A percentile compares a stretch with the other conserved stretches of the same genome.
These are phyloP conservation scores for Fomitopsis schrenkii DNA, from an alignment of 1,284 basidiomycete species.

Conservation along the genomic window DNA sequence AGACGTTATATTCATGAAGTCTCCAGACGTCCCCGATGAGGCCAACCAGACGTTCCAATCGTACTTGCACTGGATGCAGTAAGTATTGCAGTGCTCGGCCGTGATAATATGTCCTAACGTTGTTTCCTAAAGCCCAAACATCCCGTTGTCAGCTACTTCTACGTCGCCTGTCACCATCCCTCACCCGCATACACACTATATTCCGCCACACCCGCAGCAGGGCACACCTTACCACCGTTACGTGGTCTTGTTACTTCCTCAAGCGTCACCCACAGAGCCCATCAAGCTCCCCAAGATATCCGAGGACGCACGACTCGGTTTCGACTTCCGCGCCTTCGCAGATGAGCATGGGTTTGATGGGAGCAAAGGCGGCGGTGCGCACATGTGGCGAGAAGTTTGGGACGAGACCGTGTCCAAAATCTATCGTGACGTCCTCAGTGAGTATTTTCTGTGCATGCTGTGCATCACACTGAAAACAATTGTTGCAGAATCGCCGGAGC, in stretches of 20 bases:
- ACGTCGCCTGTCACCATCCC: conserved; percentile 36
- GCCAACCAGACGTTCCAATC: conserved; percentile 62
- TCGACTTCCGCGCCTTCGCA: conserved; percentile 65
- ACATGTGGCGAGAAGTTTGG: conserved; percentile 87
- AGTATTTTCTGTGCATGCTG: conserved; percentile 28
- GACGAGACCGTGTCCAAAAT: conserved; percentile 61
- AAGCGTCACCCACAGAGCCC: conserved; percentile 37
- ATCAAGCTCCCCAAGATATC: conserved; percentile 36
- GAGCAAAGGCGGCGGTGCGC: conserved; percentile 61
- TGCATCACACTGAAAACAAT: conserved; percentile 3
- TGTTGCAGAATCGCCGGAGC: conserved; percentile 52
- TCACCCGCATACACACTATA: conserved; percentile 61
- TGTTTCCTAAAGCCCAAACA: conserved; percentile 60
- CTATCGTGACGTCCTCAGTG: conserved; percentile 66
- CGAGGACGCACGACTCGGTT: conserved; percentile 45
- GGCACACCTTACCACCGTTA: conserved; percentile 89
- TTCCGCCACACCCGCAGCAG: conserved; percentile 85
- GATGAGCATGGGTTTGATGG: conserved; percentile 49
- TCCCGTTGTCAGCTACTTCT: conserved; percentile 66
- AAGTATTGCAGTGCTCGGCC: conserved; percentile 26
- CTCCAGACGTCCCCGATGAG: conserved; percentile 74
- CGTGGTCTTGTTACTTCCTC: conserved; percentile 73
- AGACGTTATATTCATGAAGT: background rate
- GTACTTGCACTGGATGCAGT: conserved; percentile 88
- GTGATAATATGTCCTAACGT: background rate